Base-by-base conservation (phyloP, 23 red algal species). In the Agarophyton chilense region DNA sequence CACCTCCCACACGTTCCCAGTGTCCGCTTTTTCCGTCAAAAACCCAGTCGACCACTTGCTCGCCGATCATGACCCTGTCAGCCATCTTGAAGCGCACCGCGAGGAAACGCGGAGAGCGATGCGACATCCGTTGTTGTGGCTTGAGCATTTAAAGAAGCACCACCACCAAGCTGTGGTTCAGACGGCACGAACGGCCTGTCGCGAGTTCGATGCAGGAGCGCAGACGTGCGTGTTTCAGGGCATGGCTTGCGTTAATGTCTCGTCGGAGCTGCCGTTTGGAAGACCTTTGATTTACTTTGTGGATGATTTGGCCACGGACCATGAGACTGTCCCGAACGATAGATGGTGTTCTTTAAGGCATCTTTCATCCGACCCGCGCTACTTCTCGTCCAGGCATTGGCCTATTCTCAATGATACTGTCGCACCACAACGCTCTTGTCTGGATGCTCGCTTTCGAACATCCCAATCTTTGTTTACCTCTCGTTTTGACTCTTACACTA, bases 221-320 rank as follows among this genome's bases (percentile, higher is more conserved):
- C 83, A 88, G 26, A 74, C 49, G 11, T 88, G 83, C 51, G 83
- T 77, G 18, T 88, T 54, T 51, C 67, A 88, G 39, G 83, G 83
- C 22, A 44, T 88, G 53, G 44, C 67, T 13, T 88, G 83, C 47
- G 50, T 88, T 16, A 88, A 88, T 49, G 67, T 74, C 6, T 56
- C 70, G 0, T n/a, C 22, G 10, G 31, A 35, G 41, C 34, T 40
- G 34, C 33, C 5, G 39, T 62, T 31, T n/a, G 80, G 60, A 26
- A 25, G 80, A 10, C 80, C 80, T 35, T 7, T 51, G 57, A 43
- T 84, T 5, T 84, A 84, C 80, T 84, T 84, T 66, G 55, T 84
- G 33, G 53, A 58, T 53, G 83, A 88, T 21, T 4, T 10, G 0
- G 10, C 42, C 6, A 9, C 31, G 10, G 67, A 56, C 24, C 44